A percentile compares a stretch with the other conserved stretches of the same genome.
Evolutionary conservation across 768 basidiomycete species (phyloP).

Genomic region (Rhizopogon rudus): DNA sequence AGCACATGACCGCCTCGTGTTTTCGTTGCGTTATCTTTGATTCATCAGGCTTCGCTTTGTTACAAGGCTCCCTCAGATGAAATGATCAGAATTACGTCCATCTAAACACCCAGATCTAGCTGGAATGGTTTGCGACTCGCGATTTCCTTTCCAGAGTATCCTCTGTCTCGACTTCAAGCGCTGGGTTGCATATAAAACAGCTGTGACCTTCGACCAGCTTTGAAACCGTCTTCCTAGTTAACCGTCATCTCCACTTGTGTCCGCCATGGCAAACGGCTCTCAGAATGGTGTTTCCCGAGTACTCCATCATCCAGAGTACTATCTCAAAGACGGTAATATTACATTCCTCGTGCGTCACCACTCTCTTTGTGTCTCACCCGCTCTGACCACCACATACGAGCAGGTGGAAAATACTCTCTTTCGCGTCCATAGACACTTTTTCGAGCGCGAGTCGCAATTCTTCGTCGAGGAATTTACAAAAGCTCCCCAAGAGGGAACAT

Average conservation of each 20-base stretch:
- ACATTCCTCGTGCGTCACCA: neutral
- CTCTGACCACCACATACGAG: neutral
- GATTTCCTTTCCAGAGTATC: too few relatives aligned
- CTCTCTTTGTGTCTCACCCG: neutral
- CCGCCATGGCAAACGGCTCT: neutral
- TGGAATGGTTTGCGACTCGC: too few relatives aligned
- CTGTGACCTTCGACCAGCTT: neutral
- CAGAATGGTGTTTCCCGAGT: neutral
- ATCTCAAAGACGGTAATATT: neutral
- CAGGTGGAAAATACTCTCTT: neutral
- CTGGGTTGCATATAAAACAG: neutral
- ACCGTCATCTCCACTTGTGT: neutral
- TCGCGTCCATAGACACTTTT: conserved; percentile 2
- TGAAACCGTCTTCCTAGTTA: neutral
- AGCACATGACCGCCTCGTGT: neutral
- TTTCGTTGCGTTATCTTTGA: neutral
- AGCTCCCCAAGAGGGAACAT: neutral
- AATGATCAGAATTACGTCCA: neutral
- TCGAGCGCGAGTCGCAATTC: conserved; percentile 29
- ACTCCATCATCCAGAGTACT: neutral
- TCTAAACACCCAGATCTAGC: neutral
- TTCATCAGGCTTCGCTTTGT: neutral
- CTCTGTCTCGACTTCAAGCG: neutral
- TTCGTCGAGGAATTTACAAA: conserved; percentile 23
- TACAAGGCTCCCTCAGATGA: neutral